phyloP scores from a whole-genome alignment of 352 stramenopile species.

The Globisporangium camurandrum region DNA sequence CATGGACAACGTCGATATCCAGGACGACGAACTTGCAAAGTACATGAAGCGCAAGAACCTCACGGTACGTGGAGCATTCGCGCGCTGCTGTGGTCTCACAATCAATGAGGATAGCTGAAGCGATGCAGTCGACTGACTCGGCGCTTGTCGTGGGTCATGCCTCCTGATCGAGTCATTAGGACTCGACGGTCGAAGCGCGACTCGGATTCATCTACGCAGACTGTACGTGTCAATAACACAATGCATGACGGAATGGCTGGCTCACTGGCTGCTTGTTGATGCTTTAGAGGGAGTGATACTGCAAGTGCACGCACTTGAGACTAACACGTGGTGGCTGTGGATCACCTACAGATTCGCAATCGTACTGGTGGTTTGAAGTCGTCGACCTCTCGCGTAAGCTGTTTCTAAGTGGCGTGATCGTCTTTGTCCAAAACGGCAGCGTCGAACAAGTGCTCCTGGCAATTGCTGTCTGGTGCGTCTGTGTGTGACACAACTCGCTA shows the following conservation, averaged over 20 bases:
- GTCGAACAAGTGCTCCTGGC: conserved; percentile 63
- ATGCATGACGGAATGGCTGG: neutral
- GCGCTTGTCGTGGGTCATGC: too few species aligned
- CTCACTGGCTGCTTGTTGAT: neutral
- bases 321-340: neutral
- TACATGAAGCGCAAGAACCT: conserved; percentile 78
- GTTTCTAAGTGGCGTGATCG: conserved; percentile 62
- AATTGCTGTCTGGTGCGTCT: conserved; percentile 46
- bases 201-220: conserved; percentile 77
- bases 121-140: too few species aligned
- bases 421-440: conserved; percentile 66
- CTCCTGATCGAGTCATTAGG: too few species aligned
- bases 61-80: conserved; percentile 28
- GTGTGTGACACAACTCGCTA: too few species aligned
- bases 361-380: conserved; percentile 81
- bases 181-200: conserved; percentile 55
- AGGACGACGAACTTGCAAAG: conserved; percentile 56
- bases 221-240: conserved; percentile 26
- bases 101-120: too few species aligned
- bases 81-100: too few species aligned
- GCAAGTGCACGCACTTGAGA: neutral
- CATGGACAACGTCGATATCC: conserved; percentile 49
- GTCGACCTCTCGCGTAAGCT: conserved; percentile 72
- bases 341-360: conserved; percentile 29
- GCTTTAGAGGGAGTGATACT: neutral